Conservation (phyloP, 495 filamentous ascomycete species). For the Hypoxylon lienhwacheense region DNA sequence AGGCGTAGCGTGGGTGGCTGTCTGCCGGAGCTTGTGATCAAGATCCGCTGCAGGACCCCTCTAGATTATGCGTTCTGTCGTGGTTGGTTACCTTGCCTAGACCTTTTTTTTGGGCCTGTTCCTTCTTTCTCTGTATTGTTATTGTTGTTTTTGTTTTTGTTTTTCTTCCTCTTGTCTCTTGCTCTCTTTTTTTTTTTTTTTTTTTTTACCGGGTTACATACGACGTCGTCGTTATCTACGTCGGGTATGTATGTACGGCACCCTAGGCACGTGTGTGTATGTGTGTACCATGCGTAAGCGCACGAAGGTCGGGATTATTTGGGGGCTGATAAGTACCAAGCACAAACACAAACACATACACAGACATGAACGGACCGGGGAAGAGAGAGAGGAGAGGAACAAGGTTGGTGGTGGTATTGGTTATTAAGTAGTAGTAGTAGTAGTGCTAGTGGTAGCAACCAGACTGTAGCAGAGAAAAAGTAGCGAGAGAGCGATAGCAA, state of each 20-base stretch:
- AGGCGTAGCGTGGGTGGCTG: slow-evolving; percentile 3
- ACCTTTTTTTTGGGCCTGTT: background rate
- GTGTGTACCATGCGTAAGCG: background rate
- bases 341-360: too few species aligned
- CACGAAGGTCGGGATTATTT: background rate
- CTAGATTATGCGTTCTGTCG: slow-evolving; percentile 16
- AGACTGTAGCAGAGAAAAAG: too few species aligned
- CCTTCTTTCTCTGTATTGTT: background rate
- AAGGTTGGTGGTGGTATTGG: background rate
- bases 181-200: too few species aligned
- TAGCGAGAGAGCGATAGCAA: too few species aligned
- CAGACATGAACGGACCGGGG: background rate
- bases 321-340: background rate
- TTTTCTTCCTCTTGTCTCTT: too few species aligned
- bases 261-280: slow-evolving; percentile 4
- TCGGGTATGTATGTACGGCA: background rate
- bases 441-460: too few species aligned
- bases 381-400: background rate
- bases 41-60: slow-evolving; percentile 28
- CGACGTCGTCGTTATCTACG: too few species aligned
- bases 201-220: too few species aligned
- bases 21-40: slow-evolving; percentile 26
- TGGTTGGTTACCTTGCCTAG: slow-evolving; percentile 23
- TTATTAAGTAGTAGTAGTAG: too few species aligned
- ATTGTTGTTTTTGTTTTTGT: too few species aligned